phyloP scores from a whole-genome alignment of 148 eudicot species.

The Bassia scoparia region DNA sequence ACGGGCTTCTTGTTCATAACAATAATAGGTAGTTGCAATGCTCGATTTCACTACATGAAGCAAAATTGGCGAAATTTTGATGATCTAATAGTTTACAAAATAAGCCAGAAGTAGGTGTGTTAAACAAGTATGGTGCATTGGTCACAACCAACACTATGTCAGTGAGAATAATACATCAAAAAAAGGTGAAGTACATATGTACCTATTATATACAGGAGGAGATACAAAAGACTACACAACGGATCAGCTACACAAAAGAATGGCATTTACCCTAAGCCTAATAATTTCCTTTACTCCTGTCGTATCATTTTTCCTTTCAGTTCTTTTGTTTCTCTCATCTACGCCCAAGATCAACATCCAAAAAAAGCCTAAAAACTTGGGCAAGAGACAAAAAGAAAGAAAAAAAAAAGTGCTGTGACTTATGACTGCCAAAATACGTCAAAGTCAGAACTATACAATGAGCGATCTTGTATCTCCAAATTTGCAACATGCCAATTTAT shows the following conservation, averaged over 20 bases:
- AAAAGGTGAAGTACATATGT: conserved; percentile 22
- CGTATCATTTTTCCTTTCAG: conserved; percentile 19
- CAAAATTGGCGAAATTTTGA: too few relatives aligned
- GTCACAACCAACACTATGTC: not conserved
- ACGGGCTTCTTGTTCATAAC: too few relatives aligned
- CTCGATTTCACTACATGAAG: too few relatives aligned
- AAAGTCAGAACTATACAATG: conserved; percentile 84
- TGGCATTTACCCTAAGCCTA: conserved; percentile 37
- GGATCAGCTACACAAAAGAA: conserved; percentile 38
- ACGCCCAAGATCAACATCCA: conserved; percentile 28
- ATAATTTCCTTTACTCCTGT: conserved; percentile 23
- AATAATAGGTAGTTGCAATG: too few relatives aligned
- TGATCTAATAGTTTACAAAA: not conserved
- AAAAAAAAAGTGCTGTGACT: conserved; percentile 27
- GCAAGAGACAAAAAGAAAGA: conserved; percentile 28
- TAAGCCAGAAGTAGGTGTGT: conserved; percentile 3
- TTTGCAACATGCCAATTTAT: conserved; percentile 95
- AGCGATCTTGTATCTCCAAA: conserved; percentile 96
- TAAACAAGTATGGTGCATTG: conserved; percentile 13
- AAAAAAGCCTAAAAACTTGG: conserved; percentile 30
- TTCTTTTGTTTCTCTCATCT: conserved; percentile 27
- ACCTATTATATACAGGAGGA: conserved; percentile 34
- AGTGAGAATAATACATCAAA: conserved; percentile 17
- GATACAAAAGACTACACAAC: conserved; percentile 25
- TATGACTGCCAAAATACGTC: conserved; percentile 92